Conservation (phyloP, 2,329 filamentous ascomycete genomes). For the Neoascochyta sp. region DNA sequence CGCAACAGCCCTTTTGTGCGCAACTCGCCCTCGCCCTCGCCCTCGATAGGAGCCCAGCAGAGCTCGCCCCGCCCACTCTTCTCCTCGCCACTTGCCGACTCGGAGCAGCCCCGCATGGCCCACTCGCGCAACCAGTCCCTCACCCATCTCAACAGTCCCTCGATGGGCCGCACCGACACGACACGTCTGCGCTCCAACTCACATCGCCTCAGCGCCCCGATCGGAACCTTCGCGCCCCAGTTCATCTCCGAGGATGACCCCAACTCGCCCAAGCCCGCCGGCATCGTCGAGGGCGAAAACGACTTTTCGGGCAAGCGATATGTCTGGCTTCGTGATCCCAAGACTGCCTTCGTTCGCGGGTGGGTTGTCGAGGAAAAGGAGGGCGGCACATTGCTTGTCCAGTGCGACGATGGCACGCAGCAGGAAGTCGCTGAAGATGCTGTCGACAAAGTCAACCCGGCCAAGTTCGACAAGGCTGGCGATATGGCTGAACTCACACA, state of each 20-base stretch:
- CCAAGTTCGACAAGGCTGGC: slow-evolving; percentile 98
- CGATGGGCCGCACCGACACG: slow-evolving; percentile 35
- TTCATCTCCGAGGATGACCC: slow-evolving; percentile 85
- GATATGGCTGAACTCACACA: slow-evolving; percentile 99
- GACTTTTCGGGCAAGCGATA: slow-evolving; percentile 99
- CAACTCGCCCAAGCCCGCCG: slow-evolving; percentile 55
- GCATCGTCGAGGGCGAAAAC: slow-evolving; percentile 86
- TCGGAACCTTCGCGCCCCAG: slow-evolving; percentile 87
- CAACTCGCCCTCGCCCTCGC: slow-evolving; percentile 61
- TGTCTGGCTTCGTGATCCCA: slow-evolving; percentile 89
- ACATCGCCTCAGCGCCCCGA: slow-evolving; percentile 59
- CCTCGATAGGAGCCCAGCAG: slow-evolving; percentile 42
- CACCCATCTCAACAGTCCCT: slow-evolving; percentile 45
- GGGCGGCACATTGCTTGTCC: slow-evolving; percentile 69
- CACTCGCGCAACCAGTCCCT: slow-evolving; percentile 68
- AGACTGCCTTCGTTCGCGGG: slow-evolving; percentile 85
- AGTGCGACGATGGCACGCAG: slow-evolving; percentile 95
- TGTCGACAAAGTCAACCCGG: slow-evolving; percentile 98
- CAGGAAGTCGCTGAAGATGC: slow-evolving; percentile 79
- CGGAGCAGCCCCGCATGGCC: slow-evolving; percentile 38
- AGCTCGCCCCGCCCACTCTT: slow-evolving; percentile 76
- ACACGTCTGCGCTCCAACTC: slow-evolving; percentile 57
- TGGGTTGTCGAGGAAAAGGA: slow-evolving; percentile 82
- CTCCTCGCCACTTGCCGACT: slow-evolving; percentile 51
- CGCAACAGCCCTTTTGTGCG: slow-evolving; percentile 72